phyloP scores from a whole-genome alignment of 2,329 filamentous ascomycete species.

The Daldinia eschscholtzii region DNA sequence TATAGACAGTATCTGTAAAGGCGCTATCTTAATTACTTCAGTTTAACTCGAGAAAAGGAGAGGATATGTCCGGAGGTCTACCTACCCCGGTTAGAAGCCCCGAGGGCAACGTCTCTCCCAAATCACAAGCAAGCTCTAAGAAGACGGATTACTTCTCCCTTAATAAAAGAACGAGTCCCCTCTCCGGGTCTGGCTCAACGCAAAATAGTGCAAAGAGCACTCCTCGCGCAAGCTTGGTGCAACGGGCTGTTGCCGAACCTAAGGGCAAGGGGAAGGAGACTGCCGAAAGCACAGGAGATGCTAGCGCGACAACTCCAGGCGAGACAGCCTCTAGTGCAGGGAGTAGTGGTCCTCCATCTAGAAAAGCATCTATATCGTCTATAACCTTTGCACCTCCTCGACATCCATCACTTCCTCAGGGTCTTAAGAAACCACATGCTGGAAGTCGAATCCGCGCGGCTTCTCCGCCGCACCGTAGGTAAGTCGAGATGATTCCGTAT shows the following conservation, averaged over 20 bases:
- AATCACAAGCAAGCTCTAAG: constrained; percentile 46
- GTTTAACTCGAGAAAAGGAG: constrained; percentile 28
- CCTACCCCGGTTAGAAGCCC: constrained; percentile 45
- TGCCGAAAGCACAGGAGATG: constrained; percentile 49
- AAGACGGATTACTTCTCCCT: constrained; percentile 49
- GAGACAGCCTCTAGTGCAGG: constrained; percentile 55
- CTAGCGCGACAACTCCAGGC: constrained; percentile 52
- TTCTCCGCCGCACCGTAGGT: constrained; percentile 65
- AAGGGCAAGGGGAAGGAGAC: constrained; percentile 45
- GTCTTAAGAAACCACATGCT: constrained; percentile 60
- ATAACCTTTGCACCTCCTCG: constrained; percentile 61
- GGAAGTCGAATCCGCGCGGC: constrained; percentile 59
- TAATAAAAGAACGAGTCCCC: constrained; percentile 35
- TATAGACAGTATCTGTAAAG: constrained; percentile 46
- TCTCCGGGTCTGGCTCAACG: constrained; percentile 16
- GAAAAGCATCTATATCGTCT: constrained; percentile 63
- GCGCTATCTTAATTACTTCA: constrained; percentile 30
- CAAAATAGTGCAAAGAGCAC: constrained; percentile 35
- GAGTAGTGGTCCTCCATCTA: constrained; percentile 53
- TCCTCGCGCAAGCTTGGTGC: constrained; percentile 29
- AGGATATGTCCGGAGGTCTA: constrained; percentile 47
- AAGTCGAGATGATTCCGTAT: constrained; percentile 48
- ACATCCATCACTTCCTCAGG: constrained; percentile 63
- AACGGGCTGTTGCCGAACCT: constrained; percentile 26
- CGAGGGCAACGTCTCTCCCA: constrained; percentile 48